A percentile compares a stretch with the other conserved stretches of the same genome.
phyloP scores from a whole-genome alignment of 176 grass and related monocot species.

The Poa annua region DNA sequence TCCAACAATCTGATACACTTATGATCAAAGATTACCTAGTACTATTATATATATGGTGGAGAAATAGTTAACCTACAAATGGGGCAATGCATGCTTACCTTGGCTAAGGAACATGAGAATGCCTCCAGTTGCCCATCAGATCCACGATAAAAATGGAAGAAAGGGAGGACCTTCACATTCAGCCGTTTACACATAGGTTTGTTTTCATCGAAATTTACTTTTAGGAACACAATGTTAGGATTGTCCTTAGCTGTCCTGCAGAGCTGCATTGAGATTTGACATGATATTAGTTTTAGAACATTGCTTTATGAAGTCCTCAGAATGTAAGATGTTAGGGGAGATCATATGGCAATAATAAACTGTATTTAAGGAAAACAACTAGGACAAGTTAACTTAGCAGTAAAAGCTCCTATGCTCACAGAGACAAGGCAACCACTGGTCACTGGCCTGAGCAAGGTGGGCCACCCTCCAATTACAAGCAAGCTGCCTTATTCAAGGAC shows the following conservation, averaged over 20 bases:
- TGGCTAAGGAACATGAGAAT: conserved; percentile 96
- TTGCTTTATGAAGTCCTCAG: not conserved
- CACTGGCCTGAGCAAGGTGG: conserved; percentile 6
- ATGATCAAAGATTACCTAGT: not conserved
- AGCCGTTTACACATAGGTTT: conserved; percentile 99
- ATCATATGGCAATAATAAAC: conserved; percentile 8
- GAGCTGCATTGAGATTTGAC: conserved; percentile 61
- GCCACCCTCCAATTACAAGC: not conserved
- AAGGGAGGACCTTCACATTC: conserved; percentile 97
- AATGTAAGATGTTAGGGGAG: not conserved
- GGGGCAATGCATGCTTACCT: conserved; percentile 46
- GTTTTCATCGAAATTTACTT: conserved; percentile 99
- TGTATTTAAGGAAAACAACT: conserved; percentile 15
- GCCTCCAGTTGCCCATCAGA: conserved; percentile 86
- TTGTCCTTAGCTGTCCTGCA: conserved; percentile 77
- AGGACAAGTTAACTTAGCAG: not conserved
- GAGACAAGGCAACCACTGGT: not conserved
- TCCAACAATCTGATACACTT: not conserved
- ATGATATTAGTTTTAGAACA: conserved; percentile 27
- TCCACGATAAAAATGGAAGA: conserved; percentile 96
- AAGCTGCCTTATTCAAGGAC: conserved; percentile 1
- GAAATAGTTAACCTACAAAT: not conserved
- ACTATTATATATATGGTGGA: conserved; percentile 5
- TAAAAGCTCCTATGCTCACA: conserved; percentile 1
- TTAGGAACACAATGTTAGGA: conserved; percentile 75